Conservation (phyloP, 345 rosid genomes). For the Rhodamnia argentea region DNA sequence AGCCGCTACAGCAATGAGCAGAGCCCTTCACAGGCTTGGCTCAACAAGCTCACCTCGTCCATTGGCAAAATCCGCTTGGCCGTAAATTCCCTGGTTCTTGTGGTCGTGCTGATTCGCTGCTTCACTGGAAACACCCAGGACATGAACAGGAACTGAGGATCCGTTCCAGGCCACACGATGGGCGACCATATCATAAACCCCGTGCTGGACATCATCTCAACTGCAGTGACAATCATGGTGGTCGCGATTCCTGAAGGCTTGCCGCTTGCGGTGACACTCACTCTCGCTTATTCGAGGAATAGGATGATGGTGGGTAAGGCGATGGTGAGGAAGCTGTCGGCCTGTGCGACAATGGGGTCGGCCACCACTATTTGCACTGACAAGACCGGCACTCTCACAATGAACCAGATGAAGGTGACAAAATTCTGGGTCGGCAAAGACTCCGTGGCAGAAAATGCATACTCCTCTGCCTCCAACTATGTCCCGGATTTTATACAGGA, state of each 20-base stretch:
- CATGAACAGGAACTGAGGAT: conserved; percentile 32
- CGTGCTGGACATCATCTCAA: conserved; percentile 49
- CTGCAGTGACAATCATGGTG: conserved; percentile 71
- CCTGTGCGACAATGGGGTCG: conserved; percentile 85
- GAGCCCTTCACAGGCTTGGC: conserved; percentile 58
- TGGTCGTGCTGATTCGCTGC: conserved; percentile 46
- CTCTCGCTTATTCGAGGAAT: conserved; percentile 72
- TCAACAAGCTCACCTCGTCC: conserved; percentile 51
- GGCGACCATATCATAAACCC: conserved; percentile 39
- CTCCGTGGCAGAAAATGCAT: neutral
- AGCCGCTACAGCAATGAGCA: conserved; percentile 27
- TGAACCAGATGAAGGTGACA: conserved; percentile 58
- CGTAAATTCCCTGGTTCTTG: conserved; percentile 56
- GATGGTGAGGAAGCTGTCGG: conserved; percentile 66
- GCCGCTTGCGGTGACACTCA: conserved; percentile 68
- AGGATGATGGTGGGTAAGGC: conserved; percentile 74
- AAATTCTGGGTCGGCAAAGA: conserved; percentile 57
- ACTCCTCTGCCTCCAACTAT: conserved; percentile 17
- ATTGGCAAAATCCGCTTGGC: conserved; percentile 52
- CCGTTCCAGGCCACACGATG: conserved; percentile 27
- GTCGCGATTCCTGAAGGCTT: conserved; percentile 79
- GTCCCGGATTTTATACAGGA: conserved; percentile 35
- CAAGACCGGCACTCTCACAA: conserved; percentile 73
- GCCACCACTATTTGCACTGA: conserved; percentile 67
- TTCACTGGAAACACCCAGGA: conserved; percentile 56